phyloP scores from a whole-genome alignment of 1,284 basidiomycete genomes.

The Phellopilus nigrolimitatus region DNA sequence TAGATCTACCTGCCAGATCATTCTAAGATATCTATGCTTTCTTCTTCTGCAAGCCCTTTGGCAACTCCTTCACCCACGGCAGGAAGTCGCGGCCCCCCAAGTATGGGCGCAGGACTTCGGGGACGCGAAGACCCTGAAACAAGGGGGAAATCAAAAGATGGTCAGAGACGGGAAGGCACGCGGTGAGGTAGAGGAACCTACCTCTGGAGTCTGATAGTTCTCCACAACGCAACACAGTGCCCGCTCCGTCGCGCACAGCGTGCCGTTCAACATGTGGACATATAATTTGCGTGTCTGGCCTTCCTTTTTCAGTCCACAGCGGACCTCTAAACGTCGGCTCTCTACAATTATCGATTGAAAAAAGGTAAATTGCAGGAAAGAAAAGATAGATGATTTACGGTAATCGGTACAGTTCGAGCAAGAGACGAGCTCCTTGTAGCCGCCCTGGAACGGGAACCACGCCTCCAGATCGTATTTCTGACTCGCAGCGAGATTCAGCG shows the following conservation, averaged over 20 bases:
- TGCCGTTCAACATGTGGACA: constrained; percentile 98
- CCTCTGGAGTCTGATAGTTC: constrained; percentile 95
- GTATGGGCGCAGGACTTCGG: constrained; percentile 86
- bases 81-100: constrained; percentile 95
- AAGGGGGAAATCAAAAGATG: no score
- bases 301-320: constrained; percentile 84
- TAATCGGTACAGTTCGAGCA: constrained; percentile 95
- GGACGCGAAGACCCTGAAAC: constrained; percentile 85
- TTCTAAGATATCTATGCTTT: constrained; percentile 37
- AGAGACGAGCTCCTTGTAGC: constrained; percentile 92
- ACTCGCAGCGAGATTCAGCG: constrained; percentile 92
- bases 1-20: no score
- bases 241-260: constrained; percentile 94
- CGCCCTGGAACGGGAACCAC: constrained; percentile 98
- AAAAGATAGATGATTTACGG: constrained; percentile 51
- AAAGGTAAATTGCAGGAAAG: constrained; percentile 12
- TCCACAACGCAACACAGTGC: constrained; percentile 97
- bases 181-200: constrained; percentile 44
- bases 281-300: constrained; percentile 86
- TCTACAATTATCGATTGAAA: no score
- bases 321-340: constrained; percentile 83
- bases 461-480: constrained; percentile 99
- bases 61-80: constrained; percentile 81
- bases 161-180: background rate
- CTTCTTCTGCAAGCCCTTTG: constrained; percentile 75